Evolutionary conservation across 1,284 basidiomycete species (phyloP).

Genomic region (Rhodotorula sp.): DNA sequence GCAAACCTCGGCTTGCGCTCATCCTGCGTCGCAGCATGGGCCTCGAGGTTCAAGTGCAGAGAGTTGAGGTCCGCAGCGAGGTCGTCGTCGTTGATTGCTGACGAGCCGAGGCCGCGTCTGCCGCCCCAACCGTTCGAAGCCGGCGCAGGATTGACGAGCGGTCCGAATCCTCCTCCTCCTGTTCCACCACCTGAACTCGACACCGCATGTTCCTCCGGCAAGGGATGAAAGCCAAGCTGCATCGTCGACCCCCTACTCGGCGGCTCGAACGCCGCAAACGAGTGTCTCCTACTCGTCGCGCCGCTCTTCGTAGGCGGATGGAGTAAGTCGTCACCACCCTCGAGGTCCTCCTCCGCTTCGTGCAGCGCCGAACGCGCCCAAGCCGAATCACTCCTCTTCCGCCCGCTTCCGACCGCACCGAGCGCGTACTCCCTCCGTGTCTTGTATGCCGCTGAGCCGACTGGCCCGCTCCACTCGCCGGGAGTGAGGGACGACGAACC

Average conservation of each 20-base stretch:
- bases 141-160: background rate
- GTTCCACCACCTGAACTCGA: background rate
- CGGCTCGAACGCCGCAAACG: constrained; percentile 45
- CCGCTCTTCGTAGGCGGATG: constrained; percentile 45
- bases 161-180: constrained; percentile 12
- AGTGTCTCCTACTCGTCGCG: constrained; percentile 45
- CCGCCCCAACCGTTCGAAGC: constrained; percentile 3
- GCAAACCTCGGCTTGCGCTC: constrained; percentile 8
- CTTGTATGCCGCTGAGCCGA: constrained; percentile 20
- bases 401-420: constrained; percentile 36
- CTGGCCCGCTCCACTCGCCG: background rate
- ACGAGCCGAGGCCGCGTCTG: constrained; percentile 27
- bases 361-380: constrained; percentile 33
- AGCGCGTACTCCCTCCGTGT: constrained; percentile 32
- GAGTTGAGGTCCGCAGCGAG: constrained; percentile 45
- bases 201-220: constrained; percentile 23
- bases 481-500: background rate
- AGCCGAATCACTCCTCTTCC: constrained; percentile 37
- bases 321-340: constrained; percentile 43
- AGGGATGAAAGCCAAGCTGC: constrained; percentile 42
- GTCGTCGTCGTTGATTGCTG: constrained; percentile 45
- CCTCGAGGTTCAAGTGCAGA: constrained; percentile 45
- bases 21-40: constrained; percentile 30
- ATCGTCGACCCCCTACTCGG: constrained; percentile 21
- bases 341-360: constrained; percentile 27